Evolutionary conservation across 331 rosid genomes (phyloP), one percentile per base, ranked within the genome.

Genomic region (Malus hybrid): DNA sequence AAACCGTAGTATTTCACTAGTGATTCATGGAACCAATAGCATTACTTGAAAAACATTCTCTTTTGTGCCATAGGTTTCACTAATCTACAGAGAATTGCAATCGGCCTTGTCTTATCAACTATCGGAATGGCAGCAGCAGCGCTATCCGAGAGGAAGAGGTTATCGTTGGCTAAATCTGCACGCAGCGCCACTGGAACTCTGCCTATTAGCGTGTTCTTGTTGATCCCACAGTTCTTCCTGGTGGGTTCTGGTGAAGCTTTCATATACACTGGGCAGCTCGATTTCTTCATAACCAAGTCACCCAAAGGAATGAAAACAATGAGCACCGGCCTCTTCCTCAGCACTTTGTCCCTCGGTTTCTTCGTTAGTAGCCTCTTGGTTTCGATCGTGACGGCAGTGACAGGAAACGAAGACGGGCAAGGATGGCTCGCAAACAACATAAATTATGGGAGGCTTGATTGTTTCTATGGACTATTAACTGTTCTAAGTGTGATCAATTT

Each of bases 201-300:
- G 44, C 96, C 97, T 5, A 74, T 94, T 55, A 87, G 91, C 28
- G 99, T 91, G 59, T 93, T 87, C 84, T 12, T 87, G 28, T 76
- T 94, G 52, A 85, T 94, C 84, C 99, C 97, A 76, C 99, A 94
- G 18, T 94, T 88, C 82, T 84, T 92, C 75, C 77, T 94, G 79
- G 95, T 94, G 65, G 99, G 97, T 55, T 78, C 99, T 18, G 97
- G 96, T n/a, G 99, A 94, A 83, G 99, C 93, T 60, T 94, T 94
- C 91, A 94, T 94, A 68, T 94, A 94, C 87, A 87, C 99, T 0
- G 99, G 99, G 72, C 99, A 94, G 65, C 96, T 94, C 14, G 99
- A 90, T 86, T 94, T 91, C 86, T 94, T 91, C 90, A 91, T 94
- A 84, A 91, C 97, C 12, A 88, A 82, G 69, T 91, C 99, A 10